Percentiles rank a stretch among this genome's conserved stretches.
Conservation (phyloP, 116 monocot genomes). For the Papilionanthe hybrid region DNA sequence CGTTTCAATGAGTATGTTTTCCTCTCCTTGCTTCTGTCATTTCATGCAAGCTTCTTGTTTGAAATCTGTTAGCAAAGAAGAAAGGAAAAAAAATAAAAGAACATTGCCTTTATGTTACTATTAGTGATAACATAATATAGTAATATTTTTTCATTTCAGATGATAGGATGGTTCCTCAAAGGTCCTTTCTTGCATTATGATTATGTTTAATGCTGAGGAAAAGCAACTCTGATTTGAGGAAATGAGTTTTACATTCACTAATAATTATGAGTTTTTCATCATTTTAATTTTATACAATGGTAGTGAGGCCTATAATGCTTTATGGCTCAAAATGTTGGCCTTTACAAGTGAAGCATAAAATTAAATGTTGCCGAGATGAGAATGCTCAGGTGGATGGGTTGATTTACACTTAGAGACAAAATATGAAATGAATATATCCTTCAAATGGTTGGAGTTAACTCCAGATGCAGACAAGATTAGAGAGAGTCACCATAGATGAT, state of each 20-base stretch:
- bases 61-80: not conserved
- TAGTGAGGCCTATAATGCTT: too few species aligned
- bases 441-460: too few species aligned
- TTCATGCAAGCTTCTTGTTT: not conserved
- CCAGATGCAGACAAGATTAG: too few species aligned
- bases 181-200: not conserved
- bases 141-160: not conserved
- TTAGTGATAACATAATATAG: not conserved
- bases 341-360: too few species aligned
- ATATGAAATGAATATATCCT: too few species aligned
- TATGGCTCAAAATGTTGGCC: too few species aligned
- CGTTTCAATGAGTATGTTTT: conserved; percentile 38
- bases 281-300: too few species aligned
- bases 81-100: not conserved
- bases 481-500: too few species aligned
- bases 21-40: not conserved
- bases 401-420: too few species aligned
- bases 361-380: too few species aligned
- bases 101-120: not conserved
- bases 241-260: not conserved
- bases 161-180: not conserved
- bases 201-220: not conserved
- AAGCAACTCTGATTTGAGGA: not conserved
- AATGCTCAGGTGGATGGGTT: too few species aligned
- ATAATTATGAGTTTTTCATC: not conserved